A percentile compares a stretch with the other conserved stretches of the same genome.
Conservation (phyloP, 2,329 filamentous ascomycete genomes). For the Diplodia scrobiculata region DNA sequence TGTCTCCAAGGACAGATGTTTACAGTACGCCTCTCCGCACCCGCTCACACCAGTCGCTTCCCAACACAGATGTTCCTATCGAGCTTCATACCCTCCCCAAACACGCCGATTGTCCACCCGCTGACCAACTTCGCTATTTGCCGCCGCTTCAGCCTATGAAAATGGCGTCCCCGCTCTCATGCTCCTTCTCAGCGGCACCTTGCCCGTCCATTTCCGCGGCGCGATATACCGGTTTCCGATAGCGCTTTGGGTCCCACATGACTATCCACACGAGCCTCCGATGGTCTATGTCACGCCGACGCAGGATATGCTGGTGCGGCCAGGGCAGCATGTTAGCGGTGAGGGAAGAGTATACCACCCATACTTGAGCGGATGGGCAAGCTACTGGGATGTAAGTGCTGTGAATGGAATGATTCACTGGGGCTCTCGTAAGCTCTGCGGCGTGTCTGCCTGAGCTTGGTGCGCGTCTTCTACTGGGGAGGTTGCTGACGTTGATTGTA, state of each 20-base stretch:
- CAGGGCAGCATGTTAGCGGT: constrained; percentile 90
- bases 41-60: constrained; percentile 22
- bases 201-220: constrained; percentile 90
- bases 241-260: constrained; percentile 88
- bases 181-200: constrained; percentile 79
- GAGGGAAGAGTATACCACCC: constrained; percentile 95
- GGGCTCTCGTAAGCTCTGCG: background rate
- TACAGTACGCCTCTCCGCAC: constrained; percentile 69
- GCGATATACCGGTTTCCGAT: constrained; percentile 88
- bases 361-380: constrained; percentile 85
- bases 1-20: constrained; percentile 87
- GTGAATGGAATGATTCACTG: background rate
- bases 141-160: constrained; percentile 68
- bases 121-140: constrained; percentile 1
- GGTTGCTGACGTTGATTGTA: constrained; percentile 34
- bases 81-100: background rate
- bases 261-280: constrained; percentile 82
- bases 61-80: background rate
- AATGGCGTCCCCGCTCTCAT: constrained; percentile 84
- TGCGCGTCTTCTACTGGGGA: background rate
- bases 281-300: constrained; percentile 87
- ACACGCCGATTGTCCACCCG: background rate
- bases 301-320: constrained; percentile 83
- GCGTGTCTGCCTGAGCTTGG: background rate
- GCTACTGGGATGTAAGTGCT: constrained; percentile 81